Conservation (phyloP, 139 green algal genomes). For the Tetraselmis striata region DNA sequence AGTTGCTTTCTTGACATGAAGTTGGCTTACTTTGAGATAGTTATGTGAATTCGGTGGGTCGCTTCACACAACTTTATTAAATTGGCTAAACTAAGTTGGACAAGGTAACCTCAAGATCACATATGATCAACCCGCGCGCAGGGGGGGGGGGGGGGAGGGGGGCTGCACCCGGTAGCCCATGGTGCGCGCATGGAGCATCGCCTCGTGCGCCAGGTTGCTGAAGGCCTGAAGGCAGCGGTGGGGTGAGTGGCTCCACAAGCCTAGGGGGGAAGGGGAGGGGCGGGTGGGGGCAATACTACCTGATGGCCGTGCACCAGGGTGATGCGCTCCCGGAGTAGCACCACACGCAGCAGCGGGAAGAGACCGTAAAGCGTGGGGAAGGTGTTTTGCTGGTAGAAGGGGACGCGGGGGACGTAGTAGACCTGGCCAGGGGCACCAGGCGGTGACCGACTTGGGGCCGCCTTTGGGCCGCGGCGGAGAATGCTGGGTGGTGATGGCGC, state of each 20-base stretch:
- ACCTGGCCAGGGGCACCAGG: too few relatives aligned
- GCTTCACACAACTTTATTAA: too few relatives aligned
- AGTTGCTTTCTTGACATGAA: too few relatives aligned
- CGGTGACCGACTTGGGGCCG: too few relatives aligned
- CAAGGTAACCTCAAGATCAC: too few relatives aligned
- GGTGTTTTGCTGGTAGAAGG: constrained; percentile 62
- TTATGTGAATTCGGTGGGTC: too few relatives aligned
- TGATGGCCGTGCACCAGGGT: constrained; percentile 79
- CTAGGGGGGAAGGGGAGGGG: background rate
- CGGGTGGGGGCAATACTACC: background rate
- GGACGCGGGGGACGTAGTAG: constrained; percentile 80
- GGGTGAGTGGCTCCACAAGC: background rate
- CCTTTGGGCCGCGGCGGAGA: too few relatives aligned
- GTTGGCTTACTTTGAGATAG: too few relatives aligned
- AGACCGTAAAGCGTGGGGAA: constrained; percentile 62
- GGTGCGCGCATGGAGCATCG: constrained; percentile 68
- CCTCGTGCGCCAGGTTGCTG: constrained; percentile 75
- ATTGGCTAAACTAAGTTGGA: too few relatives aligned
- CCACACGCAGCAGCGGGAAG: constrained; percentile 50
- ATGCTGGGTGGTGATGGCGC: too few relatives aligned
- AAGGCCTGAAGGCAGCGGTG: constrained; percentile 72
- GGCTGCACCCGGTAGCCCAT: constrained; percentile 62
- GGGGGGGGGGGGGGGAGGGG: background rate
- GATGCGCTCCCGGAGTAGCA: constrained; percentile 75
- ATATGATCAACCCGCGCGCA: too few relatives aligned